A percentile compares a stretch with the other conserved stretches of the same genome.
These are phyloP conservation scores for Helminthosporium solani DNA, from an alignment of 2,329 filamentous ascomycete species.

Conservation along the genomic window DNA sequence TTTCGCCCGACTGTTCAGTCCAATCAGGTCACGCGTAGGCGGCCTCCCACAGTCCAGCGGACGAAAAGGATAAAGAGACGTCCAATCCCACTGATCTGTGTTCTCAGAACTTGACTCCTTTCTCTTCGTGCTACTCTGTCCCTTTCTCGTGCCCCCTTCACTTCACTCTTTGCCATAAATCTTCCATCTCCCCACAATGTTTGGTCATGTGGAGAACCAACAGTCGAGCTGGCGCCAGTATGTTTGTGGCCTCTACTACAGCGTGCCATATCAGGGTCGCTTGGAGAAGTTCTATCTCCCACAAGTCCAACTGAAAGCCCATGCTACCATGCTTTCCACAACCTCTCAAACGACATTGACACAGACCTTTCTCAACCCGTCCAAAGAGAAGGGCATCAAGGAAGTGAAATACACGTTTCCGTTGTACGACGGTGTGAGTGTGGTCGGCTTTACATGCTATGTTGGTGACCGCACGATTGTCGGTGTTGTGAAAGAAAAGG, in stretches of 20 bases:
- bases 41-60: conserved; percentile 7
- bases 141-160: background rate
- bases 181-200: background rate
- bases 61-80: conserved; percentile 11
- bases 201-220: background rate
- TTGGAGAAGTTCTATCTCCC: conserved; percentile 51
- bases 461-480: conserved; percentile 61
- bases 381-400: conserved; percentile 45
- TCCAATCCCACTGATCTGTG: background rate
- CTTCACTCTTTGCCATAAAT: no score
- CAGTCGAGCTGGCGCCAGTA: conserved; percentile 5
- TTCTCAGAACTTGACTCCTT: background rate
- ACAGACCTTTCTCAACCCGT: conserved; percentile 64
- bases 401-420: conserved; percentile 69
- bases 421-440: conserved; percentile 69
- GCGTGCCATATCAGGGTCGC: conserved; percentile 1
- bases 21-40: conserved; percentile 1
- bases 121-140: background rate
- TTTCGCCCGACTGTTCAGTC: background rate
- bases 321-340: conserved; percentile 62
- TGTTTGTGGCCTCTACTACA: conserved; percentile 37
- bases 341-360: conserved; percentile 54
- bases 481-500: conserved; percentile 67
- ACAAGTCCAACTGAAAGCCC: conserved; percentile 57
- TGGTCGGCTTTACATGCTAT: conserved; percentile 66